Base-by-base conservation (phyloP, 2,329 filamentous ascomycete species). In the Ustulina deusta region DNA sequence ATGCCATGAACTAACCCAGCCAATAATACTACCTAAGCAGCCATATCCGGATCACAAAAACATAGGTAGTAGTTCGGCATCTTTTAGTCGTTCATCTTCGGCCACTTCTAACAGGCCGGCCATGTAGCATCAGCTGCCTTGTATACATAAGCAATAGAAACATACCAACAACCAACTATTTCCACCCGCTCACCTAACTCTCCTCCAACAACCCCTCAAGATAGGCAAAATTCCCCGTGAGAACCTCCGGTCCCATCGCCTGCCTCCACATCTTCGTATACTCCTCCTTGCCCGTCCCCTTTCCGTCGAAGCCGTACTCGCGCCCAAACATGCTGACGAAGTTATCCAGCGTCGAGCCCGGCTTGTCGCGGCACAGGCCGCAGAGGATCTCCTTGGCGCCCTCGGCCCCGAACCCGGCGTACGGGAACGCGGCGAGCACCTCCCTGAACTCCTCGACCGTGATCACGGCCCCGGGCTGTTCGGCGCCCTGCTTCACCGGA, bases 271-370 rank as follows among this genome's bases (percentile, higher is more conserved):
- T 61, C 7, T 20, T 15, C 36, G 6, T 40, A 48, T 67, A 74
- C 64, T 69, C 60, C 49, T 74, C 69, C 49, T 25, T 65, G 1
- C 68, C 72, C 0, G 5, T 42, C 0, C 73, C 72, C 48, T 69
- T 61, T 22, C 71, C 72, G 36, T 73, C 73, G 1, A 71, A 5
- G 6, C 69, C 72, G n/a, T 38, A 74, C 48, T 55, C 48, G 4
- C 63, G 51, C 15, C 70, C 72, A n/a, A 74, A 75, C 17, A 5
- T 46, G 11, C 57, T 27, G 7, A 69, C 67, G 29, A 72, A 63
- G 56, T 72, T 75, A 32, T 75, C 71, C 20, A 67, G 73, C 38
- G 73, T 73, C 27, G 69, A 60, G 25, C 38, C 63, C 3, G 72
- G 71, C 63, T 74, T 73, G 7, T 69, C 68, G 46, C 69, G 62